Evolutionary conservation across 805 yeast species (phyloP), one percentile per base, ranked within the genome.

Genomic region (Teunomyces lycoperdinae): DNA sequence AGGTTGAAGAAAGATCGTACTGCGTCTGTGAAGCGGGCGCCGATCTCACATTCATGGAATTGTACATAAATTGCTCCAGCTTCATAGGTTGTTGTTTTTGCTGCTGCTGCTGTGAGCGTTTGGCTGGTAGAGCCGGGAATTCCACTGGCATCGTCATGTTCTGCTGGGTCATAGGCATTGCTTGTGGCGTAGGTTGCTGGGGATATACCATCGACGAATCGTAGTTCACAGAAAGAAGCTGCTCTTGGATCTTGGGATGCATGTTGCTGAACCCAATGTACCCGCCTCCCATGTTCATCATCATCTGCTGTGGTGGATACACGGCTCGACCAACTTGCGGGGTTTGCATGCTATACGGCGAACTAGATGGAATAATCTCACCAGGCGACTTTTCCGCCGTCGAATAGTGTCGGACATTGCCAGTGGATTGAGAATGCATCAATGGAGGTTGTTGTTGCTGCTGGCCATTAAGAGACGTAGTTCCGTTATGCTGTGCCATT

Each of bases 1-100:
- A 11, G 17, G 28, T 16, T n/a, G 14, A 27, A 10, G 36, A 10
- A 31, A 31, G 13, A 9, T 38, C 29, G 30, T 20, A 38, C 41
- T 38, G 41, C 28, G 55, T 35, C 33, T 59, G 62, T 9, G 63
- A 54, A 4, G 62, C 57, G 4, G 61, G 63, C 1, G 63, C 63
- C 9, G 61, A 57, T 32, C 43, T 56, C 24, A 38, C 41, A 26
- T 38, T 38, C 41, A 38, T 38, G n/a, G 41, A 38, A 38, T 38
- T 26, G 13, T 24, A 38, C 24, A 39, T 46, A 16, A 45, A 49
- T 17, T 43, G 46, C 33, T 48, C 51, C 17, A 34, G 46, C 38
- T 36, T 39, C 17, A 29, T 42, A n/a, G 43, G 50, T 26, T 34
- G 46, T 26, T 43, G 50, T 8, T 45, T 57, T 14, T 51, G 52